Evolutionary conservation across 192 early-diverging fungal species (phyloP).

Genomic region (Coemansia sp.): DNA sequence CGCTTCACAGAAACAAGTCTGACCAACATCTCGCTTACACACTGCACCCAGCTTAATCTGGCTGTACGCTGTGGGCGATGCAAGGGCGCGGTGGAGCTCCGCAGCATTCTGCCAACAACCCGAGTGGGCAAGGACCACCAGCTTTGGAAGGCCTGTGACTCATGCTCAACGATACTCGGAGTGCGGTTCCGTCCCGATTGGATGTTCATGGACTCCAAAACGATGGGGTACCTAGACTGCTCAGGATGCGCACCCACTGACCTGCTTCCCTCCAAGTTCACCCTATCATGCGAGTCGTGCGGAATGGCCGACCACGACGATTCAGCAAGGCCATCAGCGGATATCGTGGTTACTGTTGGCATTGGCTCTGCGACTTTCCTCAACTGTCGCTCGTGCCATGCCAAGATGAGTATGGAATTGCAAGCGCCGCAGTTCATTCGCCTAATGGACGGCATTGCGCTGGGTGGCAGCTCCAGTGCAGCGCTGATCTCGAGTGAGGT

Average conservation of each 20-base stretch:
- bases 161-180: slow-evolving; percentile 56
- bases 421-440: slow-evolving; percentile 56
- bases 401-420: slow-evolving; percentile 36
- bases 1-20: slow-evolving; percentile 61
- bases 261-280: slow-evolving; percentile 68
- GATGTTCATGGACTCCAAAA: slow-evolving; percentile 55
- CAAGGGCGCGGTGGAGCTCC: slow-evolving; percentile 65
- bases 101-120: slow-evolving; percentile 45
- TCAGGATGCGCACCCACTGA: slow-evolving; percentile 68
- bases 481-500: slow-evolving; percentile 47
- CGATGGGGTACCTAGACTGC: slow-evolving; percentile 73
- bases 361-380: slow-evolving; percentile 5
- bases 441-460: slow-evolving; percentile 37
- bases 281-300: slow-evolving; percentile 71
- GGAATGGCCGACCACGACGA: slow-evolving; percentile 18
- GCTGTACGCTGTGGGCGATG: slow-evolving; percentile 74
- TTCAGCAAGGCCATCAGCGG: neutral
- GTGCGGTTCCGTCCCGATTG: slow-evolving; percentile 62
- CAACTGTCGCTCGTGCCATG: slow-evolving; percentile 46
- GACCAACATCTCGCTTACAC: slow-evolving; percentile 65
- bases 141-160: slow-evolving; percentile 56
- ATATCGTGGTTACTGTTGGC: slow-evolving; percentile 24
- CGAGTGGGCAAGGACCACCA: slow-evolving; percentile 35
- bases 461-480: slow-evolving; percentile 33
- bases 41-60: slow-evolving; percentile 63